These are phyloP conservation scores for Pseudonectria foliicola DNA, from an alignment of 2,329 filamentous ascomycete species.

Conservation along the genomic window DNA sequence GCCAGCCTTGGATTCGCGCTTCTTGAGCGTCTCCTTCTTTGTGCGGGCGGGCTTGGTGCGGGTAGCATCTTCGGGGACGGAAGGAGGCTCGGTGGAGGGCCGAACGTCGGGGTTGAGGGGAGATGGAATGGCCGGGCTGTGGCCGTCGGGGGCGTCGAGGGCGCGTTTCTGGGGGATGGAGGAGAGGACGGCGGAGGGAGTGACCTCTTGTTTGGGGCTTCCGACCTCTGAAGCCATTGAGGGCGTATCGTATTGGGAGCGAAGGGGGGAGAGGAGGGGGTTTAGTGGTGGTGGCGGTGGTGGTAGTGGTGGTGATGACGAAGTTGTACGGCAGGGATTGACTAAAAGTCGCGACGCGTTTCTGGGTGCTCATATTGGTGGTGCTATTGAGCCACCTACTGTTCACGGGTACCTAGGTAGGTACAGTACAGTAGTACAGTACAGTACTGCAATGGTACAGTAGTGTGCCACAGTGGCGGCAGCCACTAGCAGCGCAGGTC, in stretches of 20 bases:
- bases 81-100: conserved; percentile 24
- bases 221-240: conserved; percentile 31
- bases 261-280: neutral
- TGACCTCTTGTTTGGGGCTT: conserved; percentile 34
- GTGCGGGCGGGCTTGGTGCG: conserved; percentile 37
- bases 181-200: conserved; percentile 32
- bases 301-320: neutral
- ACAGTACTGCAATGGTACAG: too few relatives aligned
- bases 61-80: conserved; percentile 39
- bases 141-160: conserved; percentile 53
- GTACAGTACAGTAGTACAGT: too few relatives aligned
- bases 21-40: conserved; percentile 63
- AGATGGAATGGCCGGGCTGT: conserved; percentile 64
- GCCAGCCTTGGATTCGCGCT: conserved; percentile 55
- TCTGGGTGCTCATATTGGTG: too few relatives aligned
- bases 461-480: neutral
- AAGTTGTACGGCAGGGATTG: too few relatives aligned
- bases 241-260: conserved; percentile 1
- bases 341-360: too few relatives aligned
- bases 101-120: conserved; percentile 63
- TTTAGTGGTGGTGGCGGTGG: neutral
- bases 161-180: conserved; percentile 57
- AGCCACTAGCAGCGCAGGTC: conserved; percentile 1
- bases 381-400: too few relatives aligned
- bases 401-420: too few relatives aligned